Evolutionary conservation across 495 filamentous ascomycete species (phyloP).

Genomic region (Aspergillus cavernicola): DNA sequence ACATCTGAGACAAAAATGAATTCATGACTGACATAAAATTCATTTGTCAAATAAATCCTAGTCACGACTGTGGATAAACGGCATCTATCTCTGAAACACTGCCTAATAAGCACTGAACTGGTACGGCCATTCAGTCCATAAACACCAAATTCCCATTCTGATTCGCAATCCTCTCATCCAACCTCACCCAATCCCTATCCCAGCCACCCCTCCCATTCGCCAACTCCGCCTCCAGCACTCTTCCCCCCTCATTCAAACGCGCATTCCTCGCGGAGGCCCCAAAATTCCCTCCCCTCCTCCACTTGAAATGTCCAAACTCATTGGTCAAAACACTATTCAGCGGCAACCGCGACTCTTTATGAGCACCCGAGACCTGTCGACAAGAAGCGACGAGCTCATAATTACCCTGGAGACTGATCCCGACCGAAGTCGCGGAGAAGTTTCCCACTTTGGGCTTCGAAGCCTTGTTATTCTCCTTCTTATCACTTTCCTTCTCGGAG

Average conservation of each 20-base stretch:
- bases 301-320: conserved; percentile 15
- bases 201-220: conserved; percentile 29
- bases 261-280: conserved; percentile 34
- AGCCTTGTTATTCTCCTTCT: not conserved
- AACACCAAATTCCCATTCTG: conserved; percentile 33
- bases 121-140: conserved; percentile 29
- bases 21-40: not conserved
- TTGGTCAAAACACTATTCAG: conserved; percentile 20
- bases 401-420: conserved; percentile 11
- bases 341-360: conserved; percentile 7
- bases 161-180: conserved; percentile 43
- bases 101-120: no score
- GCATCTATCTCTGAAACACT: no score
- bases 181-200: conserved; percentile 27
- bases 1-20: not conserved
- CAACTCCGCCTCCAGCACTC: conserved; percentile 36
- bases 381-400: conserved; percentile 16
- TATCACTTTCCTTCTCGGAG: not conserved
- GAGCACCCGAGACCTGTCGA: conserved; percentile 8
- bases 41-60: not conserved
- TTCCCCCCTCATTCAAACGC: conserved; percentile 32
- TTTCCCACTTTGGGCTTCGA: conserved; percentile 8
- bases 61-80: no score
- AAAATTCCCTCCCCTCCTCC: conserved; percentile 33
- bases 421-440: conserved; percentile 14